phyloP scores from a whole-genome alignment of 78 protist species.

The Monosiga brevicollis region DNA sequence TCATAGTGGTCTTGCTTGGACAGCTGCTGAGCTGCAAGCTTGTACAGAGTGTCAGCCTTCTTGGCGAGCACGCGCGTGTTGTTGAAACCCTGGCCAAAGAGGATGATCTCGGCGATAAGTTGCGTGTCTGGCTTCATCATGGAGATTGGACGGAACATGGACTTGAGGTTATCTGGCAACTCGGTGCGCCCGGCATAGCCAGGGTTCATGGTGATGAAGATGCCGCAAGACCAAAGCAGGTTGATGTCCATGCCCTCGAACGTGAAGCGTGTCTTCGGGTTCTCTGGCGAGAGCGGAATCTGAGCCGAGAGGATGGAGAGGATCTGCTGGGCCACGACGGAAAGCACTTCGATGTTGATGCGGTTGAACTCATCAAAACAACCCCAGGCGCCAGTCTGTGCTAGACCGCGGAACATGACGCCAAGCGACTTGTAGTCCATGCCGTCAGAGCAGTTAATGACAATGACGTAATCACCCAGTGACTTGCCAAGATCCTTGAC shows the following conservation, averaged over 20 bases:
- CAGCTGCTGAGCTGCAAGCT: slow-evolving; percentile 64
- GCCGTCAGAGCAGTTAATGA: slow-evolving; percentile 77
- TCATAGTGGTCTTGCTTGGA: slow-evolving; percentile 77
- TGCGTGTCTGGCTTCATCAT: slow-evolving; percentile 82
- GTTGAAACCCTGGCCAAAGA: slow-evolving; percentile 68
- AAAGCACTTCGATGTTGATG: slow-evolving; percentile 64
- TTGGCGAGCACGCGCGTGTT: slow-evolving; percentile 41
- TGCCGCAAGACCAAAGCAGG: slow-evolving; percentile 52
- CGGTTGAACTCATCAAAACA: slow-evolving; percentile 74
- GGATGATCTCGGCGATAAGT: slow-evolving; percentile 70
- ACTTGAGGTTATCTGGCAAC: slow-evolving; percentile 80
- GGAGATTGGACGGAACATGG: slow-evolving; percentile 70
- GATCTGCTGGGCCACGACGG: slow-evolving; percentile 81
- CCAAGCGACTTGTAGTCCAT: slow-evolving; percentile 59
- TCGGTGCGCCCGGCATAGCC: slow-evolving; percentile 83
- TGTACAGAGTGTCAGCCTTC: slow-evolving; percentile 65
- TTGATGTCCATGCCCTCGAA: slow-evolving; percentile 54
- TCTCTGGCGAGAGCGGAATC: slow-evolving; percentile 5
- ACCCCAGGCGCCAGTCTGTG: slow-evolving; percentile 60
- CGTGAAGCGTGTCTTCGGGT: slow-evolving; percentile 13
- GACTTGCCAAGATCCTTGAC: slow-evolving; percentile 78
- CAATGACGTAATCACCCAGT: slow-evolving; percentile 54
- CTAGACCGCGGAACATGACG: slow-evolving; percentile 59
- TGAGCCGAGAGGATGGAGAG: slow-evolving; percentile 44
- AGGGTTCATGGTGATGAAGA: slow-evolving; percentile 83